Evolutionary conservation across 768 basidiomycete genomes (phyloP).

Genomic region (Lentinula raphanica): DNA sequence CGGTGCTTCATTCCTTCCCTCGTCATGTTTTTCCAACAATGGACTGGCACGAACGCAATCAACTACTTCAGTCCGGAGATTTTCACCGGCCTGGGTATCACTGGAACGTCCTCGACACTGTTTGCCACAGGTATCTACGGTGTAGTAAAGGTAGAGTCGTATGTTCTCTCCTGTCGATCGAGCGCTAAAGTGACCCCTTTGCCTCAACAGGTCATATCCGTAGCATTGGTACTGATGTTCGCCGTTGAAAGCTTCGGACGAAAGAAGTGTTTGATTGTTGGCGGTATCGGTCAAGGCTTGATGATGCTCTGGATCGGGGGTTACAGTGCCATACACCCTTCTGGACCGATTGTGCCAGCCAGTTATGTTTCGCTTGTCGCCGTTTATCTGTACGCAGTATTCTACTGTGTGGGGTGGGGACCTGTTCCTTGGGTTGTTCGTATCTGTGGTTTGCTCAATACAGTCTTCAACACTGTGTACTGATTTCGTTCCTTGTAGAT

Average conservation of each 20-base stretch:
- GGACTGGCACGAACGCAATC: conserved; percentile 51
- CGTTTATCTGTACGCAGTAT: conserved; percentile 43
- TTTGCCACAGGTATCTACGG: conserved; percentile 40
- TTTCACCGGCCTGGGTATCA: conserved; percentile 43
- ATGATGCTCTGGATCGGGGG: conserved; percentile 46
- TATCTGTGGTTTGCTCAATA: not conserved
- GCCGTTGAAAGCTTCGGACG: conserved; percentile 46
- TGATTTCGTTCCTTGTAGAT: not conserved
- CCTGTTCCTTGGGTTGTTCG: conserved; percentile 35
- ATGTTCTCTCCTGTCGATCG: conserved; percentile 13
- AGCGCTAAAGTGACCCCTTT: not conserved
- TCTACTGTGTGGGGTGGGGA: conserved; percentile 30
- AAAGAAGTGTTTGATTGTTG: conserved; percentile 43
- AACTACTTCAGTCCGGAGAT: conserved; percentile 52
- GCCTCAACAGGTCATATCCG: conserved; percentile 32
- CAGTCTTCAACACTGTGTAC: not conserved
- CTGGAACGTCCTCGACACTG: conserved; percentile 34
- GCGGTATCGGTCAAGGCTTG: conserved; percentile 42
- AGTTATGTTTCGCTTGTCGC: conserved; percentile 38
- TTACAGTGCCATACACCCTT: conserved; percentile 32
- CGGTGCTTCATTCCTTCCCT: conserved; percentile 41
- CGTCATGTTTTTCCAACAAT: conserved; percentile 43
- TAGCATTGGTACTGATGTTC: conserved; percentile 33
- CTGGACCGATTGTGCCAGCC: conserved; percentile 25
- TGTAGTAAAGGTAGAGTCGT: conserved; percentile 24